A percentile compares a stretch with the other conserved stretches of the same genome.
Evolutionary conservation across 345 rosid species (phyloP).

Genomic region (Xanthoceras sorbifolium): DNA sequence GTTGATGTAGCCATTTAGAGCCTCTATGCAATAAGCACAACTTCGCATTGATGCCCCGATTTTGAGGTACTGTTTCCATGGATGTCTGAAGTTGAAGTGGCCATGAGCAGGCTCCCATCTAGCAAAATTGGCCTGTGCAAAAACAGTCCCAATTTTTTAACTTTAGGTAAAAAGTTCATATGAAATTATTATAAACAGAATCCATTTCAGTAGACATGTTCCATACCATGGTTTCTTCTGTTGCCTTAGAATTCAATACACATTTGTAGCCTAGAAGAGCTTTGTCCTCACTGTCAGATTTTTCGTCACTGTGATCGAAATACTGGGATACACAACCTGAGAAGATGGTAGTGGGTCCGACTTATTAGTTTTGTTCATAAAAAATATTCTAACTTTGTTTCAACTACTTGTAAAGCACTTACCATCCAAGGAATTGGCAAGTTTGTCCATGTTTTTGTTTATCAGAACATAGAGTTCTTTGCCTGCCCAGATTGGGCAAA

Average conservation of each 20-base stretch:
- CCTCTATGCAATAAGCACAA: conserved; percentile 47
- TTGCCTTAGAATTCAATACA: conserved; percentile 45
- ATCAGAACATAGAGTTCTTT: conserved; percentile 29
- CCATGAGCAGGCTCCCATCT: conserved; percentile 67
- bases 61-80: conserved; percentile 58
- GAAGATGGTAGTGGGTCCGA: conserved; percentile 12
- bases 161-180: not conserved
- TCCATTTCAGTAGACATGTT: not conserved
- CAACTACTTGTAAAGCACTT: conserved; percentile 7
- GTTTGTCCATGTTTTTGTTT: conserved; percentile 40
- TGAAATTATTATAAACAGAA: not conserved
- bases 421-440: conserved; percentile 47
- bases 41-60: conserved; percentile 42
- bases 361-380: not conserved
- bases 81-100: conserved; percentile 45
- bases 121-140: conserved; percentile 41
- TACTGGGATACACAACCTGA: conserved; percentile 45
- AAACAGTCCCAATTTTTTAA: not conserved
- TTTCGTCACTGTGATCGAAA: conserved; percentile 24
- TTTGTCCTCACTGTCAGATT: conserved; percentile 16
- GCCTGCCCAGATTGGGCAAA: conserved; percentile 55
- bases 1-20: conserved; percentile 36
- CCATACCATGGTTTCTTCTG: conserved; percentile 53
- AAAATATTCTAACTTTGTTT: not conserved
- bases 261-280: conserved; percentile 40